Evolutionary conservation across 805 yeast species (phyloP).

Genomic region (Saccharomycopsis lassenensis): DNA sequence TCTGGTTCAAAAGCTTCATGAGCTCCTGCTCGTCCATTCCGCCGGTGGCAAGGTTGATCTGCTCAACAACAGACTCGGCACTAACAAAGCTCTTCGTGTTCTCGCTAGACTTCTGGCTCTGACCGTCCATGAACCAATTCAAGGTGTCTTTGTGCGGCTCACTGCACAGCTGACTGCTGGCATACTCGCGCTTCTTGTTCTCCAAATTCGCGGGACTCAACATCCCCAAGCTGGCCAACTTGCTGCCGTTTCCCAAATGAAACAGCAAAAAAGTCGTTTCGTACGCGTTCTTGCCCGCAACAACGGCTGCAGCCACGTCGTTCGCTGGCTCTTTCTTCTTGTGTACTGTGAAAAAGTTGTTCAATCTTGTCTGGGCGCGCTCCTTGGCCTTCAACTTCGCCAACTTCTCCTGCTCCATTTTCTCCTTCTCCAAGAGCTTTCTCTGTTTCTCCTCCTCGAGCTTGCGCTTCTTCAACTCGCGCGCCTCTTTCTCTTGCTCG

Average conservation of each 20-base stretch:
- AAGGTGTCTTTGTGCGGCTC: too few relatives aligned
- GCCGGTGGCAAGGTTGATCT: conserved; percentile 8
- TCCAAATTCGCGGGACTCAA: too few relatives aligned
- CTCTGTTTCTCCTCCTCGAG: conserved; percentile 1
- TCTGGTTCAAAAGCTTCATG: conserved; percentile 18
- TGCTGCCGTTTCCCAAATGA: conserved; percentile 4
- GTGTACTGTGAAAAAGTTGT: conserved; percentile 11
- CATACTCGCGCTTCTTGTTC: too few relatives aligned
- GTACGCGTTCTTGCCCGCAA: conserved; percentile 9
- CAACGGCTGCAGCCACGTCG: background rate
- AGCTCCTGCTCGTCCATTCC: conserved; percentile 8
- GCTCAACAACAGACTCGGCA: conserved; percentile 6
- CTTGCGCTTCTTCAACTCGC: background rate
- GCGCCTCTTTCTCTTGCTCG: background rate
- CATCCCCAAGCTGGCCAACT: too few relatives aligned
- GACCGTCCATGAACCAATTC: too few relatives aligned
- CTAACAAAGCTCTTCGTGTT: too few relatives aligned
- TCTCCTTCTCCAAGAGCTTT: conserved; percentile 1
- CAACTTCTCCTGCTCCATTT: conserved; percentile 3
- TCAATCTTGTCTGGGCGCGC: conserved; percentile 10
- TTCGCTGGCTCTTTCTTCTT: conserved; percentile 3
- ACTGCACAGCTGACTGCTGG: too few relatives aligned
- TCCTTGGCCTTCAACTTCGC: conserved; percentile 4
- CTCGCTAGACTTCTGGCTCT: too few relatives aligned
- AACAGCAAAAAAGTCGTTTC: conserved; percentile 11